Evolutionary conservation across 805 yeast genomes (phyloP), one percentile per base, ranked within the genome.

Genomic region (Candida verbasci): DNA sequence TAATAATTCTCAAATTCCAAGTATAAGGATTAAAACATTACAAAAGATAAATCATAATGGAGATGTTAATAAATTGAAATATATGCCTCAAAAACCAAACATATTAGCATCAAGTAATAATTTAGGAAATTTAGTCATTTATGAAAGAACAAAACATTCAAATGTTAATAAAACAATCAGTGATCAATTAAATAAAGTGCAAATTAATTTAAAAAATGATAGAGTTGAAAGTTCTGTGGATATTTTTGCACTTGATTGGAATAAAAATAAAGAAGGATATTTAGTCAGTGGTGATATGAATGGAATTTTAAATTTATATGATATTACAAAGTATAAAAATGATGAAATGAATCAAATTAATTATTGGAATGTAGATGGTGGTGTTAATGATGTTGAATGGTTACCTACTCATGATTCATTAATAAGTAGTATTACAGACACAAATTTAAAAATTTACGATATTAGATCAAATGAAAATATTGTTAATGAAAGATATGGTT

Each of bases 41-140:
- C 94, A 85, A 56, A 70, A 72, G 30, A 78, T 85, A n/a, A 68
- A 74, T 23, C 87, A 80, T 46, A 55, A 62, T 1, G 88, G 86
- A 2, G 93, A 82, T 44, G 80, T 88, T 38, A 86, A 86, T 52
- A 73, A 76, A 42, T 80, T 84, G 0, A 68, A 82, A 24, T 76
- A 74, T 49, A 76, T 85, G 79, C 95, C 96, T 0, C 91, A 83
- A 46, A 89, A 89, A 49, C 93, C 93, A 1, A 93, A 88, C 50
- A 51, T 89, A 4, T 68, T 89, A 4, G 86, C 89, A 2, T 74
- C 87, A 14, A 76, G 80, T 8, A 77, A 84, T 29, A 76, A 82
- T 28, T 55, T 62, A 22, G 96, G 96, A 1, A 64, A 72, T 10
- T 65, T 82, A 9, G 76, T 71, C 35, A 60, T 89, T 3, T 86